Base-by-base conservation (phyloP, 2,329 filamentous ascomycete genomes). In the Scortechinia acanthostroma region DNA sequence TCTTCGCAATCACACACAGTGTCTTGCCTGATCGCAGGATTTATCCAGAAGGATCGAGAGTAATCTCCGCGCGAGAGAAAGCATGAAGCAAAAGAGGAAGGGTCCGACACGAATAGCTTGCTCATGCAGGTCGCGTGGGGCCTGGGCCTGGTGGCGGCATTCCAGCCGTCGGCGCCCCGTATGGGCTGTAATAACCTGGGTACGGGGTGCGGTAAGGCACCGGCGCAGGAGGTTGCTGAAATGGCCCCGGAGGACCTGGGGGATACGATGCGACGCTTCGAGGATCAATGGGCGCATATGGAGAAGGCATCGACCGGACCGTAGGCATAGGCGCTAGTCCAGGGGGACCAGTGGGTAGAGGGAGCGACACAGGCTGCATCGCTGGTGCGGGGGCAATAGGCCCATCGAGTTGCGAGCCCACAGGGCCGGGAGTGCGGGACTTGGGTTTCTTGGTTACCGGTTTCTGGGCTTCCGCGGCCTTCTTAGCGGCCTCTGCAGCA, bases 401-500 rank as follows among this genome's bases (percentile, higher is more conserved):
- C 25, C n/a, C n/a, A n/a, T n/a, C n/a, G n/a, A n/a, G n/a, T n/a
- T n/a, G n/a, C n/a, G n/a, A n/a, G n/a, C n/a, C n/a, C n/a, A n/a
- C n/a, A n/a, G n/a, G n/a, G n/a, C 25, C 25, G 25, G 25, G 10
- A n/a, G 25, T 30, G n/a, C n/a, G n/a, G n/a, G 25, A 30, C 25
- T 30, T 30, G 10, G 10, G 10, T n/a, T 30, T 30, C 25, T n/a
- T 30, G 25, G 10, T n/a, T 10, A 10, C 25, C 10, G n/a, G 10
- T n/a, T 30, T 30, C n/a, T 10, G 25, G 25, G 25, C 10, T 30
- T 30, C 10, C 10, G 10, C 25, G 10, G 25, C 25, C n/a, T 30
- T 30, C 25, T 30, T 30, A n/a, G n/a, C 25, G 10, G 25, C 25
- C n/a, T 10, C 10, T 30, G 25, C 25, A 22, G 52, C 55, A 22